Evolutionary conservation across 768 basidiomycete species (phyloP), one percentile per base, ranked within the genome.

Genomic region (Coprinellus aureogranulatus): DNA sequence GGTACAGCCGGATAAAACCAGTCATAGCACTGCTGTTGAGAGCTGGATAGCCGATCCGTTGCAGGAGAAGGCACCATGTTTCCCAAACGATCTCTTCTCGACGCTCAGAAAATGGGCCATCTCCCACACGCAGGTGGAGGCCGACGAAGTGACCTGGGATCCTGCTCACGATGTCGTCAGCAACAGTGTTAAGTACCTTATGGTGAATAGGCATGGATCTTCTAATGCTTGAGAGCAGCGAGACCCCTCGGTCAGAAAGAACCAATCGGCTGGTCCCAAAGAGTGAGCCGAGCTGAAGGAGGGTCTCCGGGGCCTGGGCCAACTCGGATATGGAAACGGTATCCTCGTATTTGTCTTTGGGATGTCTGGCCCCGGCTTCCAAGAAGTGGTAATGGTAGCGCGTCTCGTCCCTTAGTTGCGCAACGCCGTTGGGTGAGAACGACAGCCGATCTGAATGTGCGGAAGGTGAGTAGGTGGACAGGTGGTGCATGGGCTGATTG

Each of bases 211-310:
- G 70, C 88, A 92, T 90, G 41, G 65, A 67, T 55, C 72, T 69
- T 16, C 89, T 81, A 50, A 88, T 73, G 18, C 69, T 62, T 5
- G 72, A 66, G 2, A 85, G 82, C 26, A 83, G 63, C 14, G 64
- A 67, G 49, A 74, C 65, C 61, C 83, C 79, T 14, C 64, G 63
- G 9, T 64, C 61, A 27, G 73, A 63, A 22, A 71, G 75, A 0
- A 90, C 77, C 2, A 92, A 72, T 9, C 92, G 81, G 2, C 85
- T 84, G 1, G 89, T 86, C 4, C 89, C 90, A 70, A 92, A 92
- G 1, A 92, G 77, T 0, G 86, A 85, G 9, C 91, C 91, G 14
- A 93, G 65, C 55, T 87, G 83, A 16, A 94, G 65, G 26, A 92
- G 78, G 9, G 77, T 81, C 57, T 82, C 73, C 3, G 65, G 63